Conservation (phyloP, 768 basidiomycete species). For the Gyrodon lividus region DNA sequence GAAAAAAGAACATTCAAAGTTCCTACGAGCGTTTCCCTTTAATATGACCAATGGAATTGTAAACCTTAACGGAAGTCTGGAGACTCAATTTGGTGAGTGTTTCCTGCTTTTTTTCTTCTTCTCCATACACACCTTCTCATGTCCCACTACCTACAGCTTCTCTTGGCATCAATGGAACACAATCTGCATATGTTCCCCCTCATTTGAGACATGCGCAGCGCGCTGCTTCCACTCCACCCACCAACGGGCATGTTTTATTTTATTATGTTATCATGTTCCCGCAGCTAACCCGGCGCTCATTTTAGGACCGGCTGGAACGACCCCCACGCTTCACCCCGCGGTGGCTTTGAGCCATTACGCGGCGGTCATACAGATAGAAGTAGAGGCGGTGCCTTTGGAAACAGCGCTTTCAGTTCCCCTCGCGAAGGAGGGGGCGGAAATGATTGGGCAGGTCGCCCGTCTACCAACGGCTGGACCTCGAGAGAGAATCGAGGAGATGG, state of each 20-base stretch:
- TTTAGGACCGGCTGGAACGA: slow-evolving; percentile 72
- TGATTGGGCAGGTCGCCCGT: slow-evolving; percentile 44
- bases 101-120: slow-evolving; percentile 1
- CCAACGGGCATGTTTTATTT: slow-evolving; percentile 51
- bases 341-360: slow-evolving; percentile 41
- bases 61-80: slow-evolving; percentile 72
- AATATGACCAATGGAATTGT: slow-evolving; percentile 93
- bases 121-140: slow-evolving; percentile 1
- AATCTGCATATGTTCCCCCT: slow-evolving; percentile 86
- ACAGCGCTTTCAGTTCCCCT: slow-evolving; percentile 35
- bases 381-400: slow-evolving; percentile 41
- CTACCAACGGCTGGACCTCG: slow-evolving; percentile 38
- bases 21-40: slow-evolving; percentile 34
- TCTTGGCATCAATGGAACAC: slow-evolving; percentile 67
- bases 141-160: slow-evolving; percentile 46
- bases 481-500: slow-evolving; percentile 32
- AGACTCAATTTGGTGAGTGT: slow-evolving; percentile 69
- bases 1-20: slow-evolving; percentile 27
- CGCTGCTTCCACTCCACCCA: slow-evolving; percentile 60
- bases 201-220: slow-evolving; percentile 85
- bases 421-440: slow-evolving; percentile 30
- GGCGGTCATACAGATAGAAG: slow-evolving; percentile 39
- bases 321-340: slow-evolving; percentile 66
- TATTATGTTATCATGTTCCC: slow-evolving; percentile 12
- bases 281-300: slow-evolving; percentile 19